Evolutionary conservation across 1,284 basidiomycete genomes (phyloP).

Genomic region (Trametes sp.): DNA sequence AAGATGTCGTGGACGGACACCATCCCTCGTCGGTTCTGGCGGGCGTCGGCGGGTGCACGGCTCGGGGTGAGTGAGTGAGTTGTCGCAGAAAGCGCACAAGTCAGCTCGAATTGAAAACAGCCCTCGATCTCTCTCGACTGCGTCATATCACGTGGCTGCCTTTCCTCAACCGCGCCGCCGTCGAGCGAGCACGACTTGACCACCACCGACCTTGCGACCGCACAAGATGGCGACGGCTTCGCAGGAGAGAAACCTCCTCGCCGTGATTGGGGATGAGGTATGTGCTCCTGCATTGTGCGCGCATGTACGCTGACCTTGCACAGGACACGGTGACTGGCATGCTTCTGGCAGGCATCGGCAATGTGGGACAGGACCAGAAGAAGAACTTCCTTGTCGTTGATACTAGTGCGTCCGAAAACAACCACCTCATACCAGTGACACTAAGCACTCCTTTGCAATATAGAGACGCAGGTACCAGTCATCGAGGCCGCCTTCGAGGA

Average conservation of each 20-base stretch:
- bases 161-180: conserved; percentile 16
- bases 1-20: conserved; percentile 56
- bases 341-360: conserved; percentile 90
- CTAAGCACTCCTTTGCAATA: no score
- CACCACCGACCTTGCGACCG: conserved; percentile 2
- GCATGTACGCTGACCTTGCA: not conserved
- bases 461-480: conserved; percentile 88
- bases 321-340: conserved; percentile 96
- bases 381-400: conserved; percentile 98
- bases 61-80: not conserved
- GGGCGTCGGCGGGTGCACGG: no score
- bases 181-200: conserved; percentile 14
- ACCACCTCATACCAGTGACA: no score
- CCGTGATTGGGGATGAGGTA: conserved; percentile 96
- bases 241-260: conserved; percentile 88
- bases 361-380: conserved; percentile 87
- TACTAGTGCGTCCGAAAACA: conserved; percentile 64
- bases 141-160: conserved; percentile 33
- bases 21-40: no score
- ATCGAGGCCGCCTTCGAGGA: conserved; percentile 93
- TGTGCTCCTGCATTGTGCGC: not conserved
- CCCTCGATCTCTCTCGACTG: conserved; percentile 24
- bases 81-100: not conserved
- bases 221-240: conserved; percentile 54
- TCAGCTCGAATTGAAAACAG: not conserved